Evolutionary conservation across 83 land plant species (phyloP), one percentile per base, ranked within the genome.

Genomic region (Larix sibirica): DNA sequence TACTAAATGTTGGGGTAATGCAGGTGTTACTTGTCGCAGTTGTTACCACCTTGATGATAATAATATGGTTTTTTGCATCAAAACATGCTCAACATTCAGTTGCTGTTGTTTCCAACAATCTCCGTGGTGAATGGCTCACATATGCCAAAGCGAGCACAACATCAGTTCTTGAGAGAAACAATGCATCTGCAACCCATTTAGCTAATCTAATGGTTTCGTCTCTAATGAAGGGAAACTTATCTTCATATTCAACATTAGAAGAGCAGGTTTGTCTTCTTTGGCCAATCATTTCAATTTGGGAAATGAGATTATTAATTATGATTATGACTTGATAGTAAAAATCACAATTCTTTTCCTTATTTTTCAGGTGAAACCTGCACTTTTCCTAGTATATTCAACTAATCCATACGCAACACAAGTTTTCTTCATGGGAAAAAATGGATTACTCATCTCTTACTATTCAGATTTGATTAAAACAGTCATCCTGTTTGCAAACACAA

Each of bases 351-450:
- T 78, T 17, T 64, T 67, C 9, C 24, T 61, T 21, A n/a, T 67
- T 76, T 23, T 83, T 77, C 18, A 85, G 84, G 83, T 81, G 26
- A 42, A 21, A 16, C 84, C 83, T 61, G 83, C 73, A 20, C 79
- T 85, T 6, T 85, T 85, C 33, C 62, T 62, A 12, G 61, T 16
- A n/a, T 81, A 83, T 77, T 81, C 84, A 23, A 73, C 78, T 66
- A 65, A 77, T 38, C 78, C 70, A 10, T 38, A 77, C 42, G 64
- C 33, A 38, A 10, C 50, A 28, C 79, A 70, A 12, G 81, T 85
- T 64, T 83, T 84, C 47, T 85, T 59, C 69, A 82, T 85, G 78
- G 87, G 87, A 50, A 31, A 62, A 44, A 64, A 82, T 81, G 84
- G 87, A 28, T 70, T 85, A 59, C 66, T 85, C 18, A 13, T 77